These are phyloP conservation scores for Albugo laibachii DNA, from an alignment of 352 stramenopile genomes.

Conservation along the genomic window DNA sequence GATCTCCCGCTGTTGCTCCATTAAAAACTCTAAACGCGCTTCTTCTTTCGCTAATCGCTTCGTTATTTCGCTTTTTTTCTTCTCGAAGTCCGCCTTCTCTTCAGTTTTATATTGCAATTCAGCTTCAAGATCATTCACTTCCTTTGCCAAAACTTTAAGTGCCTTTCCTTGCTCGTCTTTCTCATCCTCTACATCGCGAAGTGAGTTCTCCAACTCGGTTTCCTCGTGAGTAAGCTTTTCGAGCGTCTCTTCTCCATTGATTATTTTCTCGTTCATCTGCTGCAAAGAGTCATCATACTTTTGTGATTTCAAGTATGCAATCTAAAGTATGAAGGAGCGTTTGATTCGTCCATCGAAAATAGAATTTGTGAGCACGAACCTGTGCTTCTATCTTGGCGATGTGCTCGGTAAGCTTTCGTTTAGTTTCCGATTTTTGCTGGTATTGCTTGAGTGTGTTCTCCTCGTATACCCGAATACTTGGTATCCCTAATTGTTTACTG, in stretches of 20 bases:
- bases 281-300: constrained; percentile 33
- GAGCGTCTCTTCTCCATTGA: constrained; percentile 24
- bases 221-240: constrained; percentile 37
- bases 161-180: constrained; percentile 36
- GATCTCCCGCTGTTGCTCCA: constrained; percentile 88
- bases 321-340: constrained; percentile 10
- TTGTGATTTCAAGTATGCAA: constrained; percentile 41
- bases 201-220: constrained; percentile 16
- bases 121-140: constrained; percentile 30
- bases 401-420: constrained; percentile 52
- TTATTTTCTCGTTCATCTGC: constrained; percentile 20
- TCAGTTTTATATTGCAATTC: constrained; percentile 38
- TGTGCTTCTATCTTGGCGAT: constrained; percentile 69
- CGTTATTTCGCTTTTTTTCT: constrained; percentile 39
- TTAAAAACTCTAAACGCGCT: constrained; percentile 78
- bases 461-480: constrained; percentile 83
- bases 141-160: constrained; percentile 13
- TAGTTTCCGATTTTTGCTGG: constrained; percentile 39
- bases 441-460: constrained; percentile 81
- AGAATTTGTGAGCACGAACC: constrained; percentile 11
- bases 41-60: constrained; percentile 81
- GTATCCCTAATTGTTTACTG: constrained; percentile 48
- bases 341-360: neutral
- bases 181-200: constrained; percentile 44
- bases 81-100: constrained; percentile 43